Evolutionary conservation across 2,329 filamentous ascomycete species (phyloP), one percentile per base, ranked within the genome.

Genomic region (Pseudogymnoascus sp.): DNA sequence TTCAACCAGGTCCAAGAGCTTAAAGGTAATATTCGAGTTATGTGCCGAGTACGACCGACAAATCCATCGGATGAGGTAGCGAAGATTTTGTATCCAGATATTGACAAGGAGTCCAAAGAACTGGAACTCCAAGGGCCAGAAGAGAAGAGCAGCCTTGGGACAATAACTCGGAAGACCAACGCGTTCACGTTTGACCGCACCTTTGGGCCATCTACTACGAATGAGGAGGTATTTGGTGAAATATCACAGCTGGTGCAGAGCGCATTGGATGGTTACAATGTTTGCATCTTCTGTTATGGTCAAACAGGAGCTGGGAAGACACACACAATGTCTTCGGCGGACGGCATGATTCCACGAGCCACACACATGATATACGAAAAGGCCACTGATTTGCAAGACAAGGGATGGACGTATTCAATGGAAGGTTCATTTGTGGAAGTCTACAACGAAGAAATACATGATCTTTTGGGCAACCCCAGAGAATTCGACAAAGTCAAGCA

Each of bases 1-100:
- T 96, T 97, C 79, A 97, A 97, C 76, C 94, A 96, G 74, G 93
- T 99, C 56, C 92, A 99, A 74, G 94, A 99, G 72, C 84, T 99
- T 65, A 97, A 96, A 75, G 94, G 94, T 70, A 99, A 99, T 73
- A 99, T 99, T 71, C 89, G 94, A 18, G 94, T 99, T 68, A 99
- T 99, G 85, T 97, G 93, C 72, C 87, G 94, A 73, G 93, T 97
- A 28, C 88, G 95, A 42, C 94, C 94, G 1, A 79, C 88, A 0
- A 78, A 89, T 21, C 87, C 89, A 63, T 75, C 76, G 7, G 86
- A 86, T 5, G 81, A 86, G 23, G 80, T 84, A 11, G 91, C 93
- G 2, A 83, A 84, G 60, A 90, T 97, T 67, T 80, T 83, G 1
- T 96, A 91, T 68, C 92, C 93, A 0, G 88, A 97, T 68, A 74